Evolutionary conservation across 306 rosid species (phyloP).

Genomic region (Gastrolobium bilobum): DNA sequence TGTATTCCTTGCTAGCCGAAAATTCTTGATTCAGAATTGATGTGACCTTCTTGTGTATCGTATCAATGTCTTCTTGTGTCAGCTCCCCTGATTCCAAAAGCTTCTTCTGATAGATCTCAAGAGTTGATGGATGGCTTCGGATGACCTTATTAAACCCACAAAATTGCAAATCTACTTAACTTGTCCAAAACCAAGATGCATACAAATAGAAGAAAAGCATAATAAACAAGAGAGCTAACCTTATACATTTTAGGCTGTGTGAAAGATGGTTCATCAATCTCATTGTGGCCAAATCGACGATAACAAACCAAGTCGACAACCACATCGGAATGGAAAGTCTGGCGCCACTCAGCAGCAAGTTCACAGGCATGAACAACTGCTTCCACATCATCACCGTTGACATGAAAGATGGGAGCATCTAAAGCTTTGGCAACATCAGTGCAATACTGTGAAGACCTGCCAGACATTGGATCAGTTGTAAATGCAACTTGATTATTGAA

Average conservation of each 20-base stretch:
- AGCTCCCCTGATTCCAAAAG: constrained; percentile 84
- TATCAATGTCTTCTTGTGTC: constrained; percentile 71
- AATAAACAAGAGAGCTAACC: constrained; percentile 61
- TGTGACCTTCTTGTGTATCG: constrained; percentile 75
- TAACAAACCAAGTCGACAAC: constrained; percentile 96
- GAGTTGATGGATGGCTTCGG: constrained; percentile 85
- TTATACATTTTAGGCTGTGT: constrained; percentile 98
- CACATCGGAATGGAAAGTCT: constrained; percentile 95
- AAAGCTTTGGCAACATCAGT: constrained; percentile 98
- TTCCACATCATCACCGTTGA: constrained; percentile 93
- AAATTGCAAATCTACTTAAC: constrained; percentile 42
- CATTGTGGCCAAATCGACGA: constrained; percentile 97
- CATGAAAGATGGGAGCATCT: constrained; percentile 92
- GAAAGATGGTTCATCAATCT: constrained; percentile 97
- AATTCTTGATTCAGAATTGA: constrained; percentile 89
- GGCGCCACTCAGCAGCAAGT: constrained; percentile 99
- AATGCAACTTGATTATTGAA: constrained; percentile 97
- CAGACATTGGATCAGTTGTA: constrained; percentile 88
- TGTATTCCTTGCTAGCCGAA: constrained; percentile 88
- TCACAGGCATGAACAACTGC: constrained; percentile 97
- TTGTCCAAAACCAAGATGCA: constrained; percentile 34
- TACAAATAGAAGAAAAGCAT: constrained; percentile 28
- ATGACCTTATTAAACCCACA: constrained; percentile 64
- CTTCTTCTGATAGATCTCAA: constrained; percentile 84
- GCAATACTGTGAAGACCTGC: constrained; percentile 94